Evolutionary conservation across 2,329 filamentous ascomycete species (phyloP).

Genomic region (Colletotrichum sp.): DNA sequence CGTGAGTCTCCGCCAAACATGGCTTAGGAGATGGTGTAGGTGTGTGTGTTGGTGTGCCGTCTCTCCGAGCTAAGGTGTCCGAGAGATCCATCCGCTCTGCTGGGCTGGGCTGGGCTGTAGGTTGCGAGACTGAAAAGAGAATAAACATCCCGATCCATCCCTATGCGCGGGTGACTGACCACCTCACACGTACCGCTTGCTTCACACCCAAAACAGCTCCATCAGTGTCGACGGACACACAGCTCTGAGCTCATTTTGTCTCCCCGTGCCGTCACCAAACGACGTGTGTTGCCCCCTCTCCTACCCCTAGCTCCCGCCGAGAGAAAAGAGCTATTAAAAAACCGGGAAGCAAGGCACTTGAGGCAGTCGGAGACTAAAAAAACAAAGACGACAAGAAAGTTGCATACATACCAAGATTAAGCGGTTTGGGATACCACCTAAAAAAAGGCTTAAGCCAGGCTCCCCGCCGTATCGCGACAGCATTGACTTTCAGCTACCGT

Average conservation of each 20-base stretch:
- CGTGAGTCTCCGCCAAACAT: neutral
- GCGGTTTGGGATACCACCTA: neutral
- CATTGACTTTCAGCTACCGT: neutral
- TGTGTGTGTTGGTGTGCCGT: conserved; percentile 3
- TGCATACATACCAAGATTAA: neutral
- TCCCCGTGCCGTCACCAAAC: neutral
- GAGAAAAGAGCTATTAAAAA: neutral
- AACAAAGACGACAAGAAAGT: neutral
- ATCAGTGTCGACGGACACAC: neutral
- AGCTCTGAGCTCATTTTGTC: neutral
- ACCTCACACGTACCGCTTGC: neutral
- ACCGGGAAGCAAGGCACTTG: neutral
- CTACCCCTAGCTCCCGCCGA: neutral
- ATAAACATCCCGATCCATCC: neutral
- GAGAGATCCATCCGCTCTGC: neutral
- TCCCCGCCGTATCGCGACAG: neutral
- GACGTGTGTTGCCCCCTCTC: neutral
- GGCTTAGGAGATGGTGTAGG: neutral
- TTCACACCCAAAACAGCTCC: neutral
- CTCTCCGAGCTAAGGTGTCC: conserved; percentile 10
- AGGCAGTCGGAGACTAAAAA: neutral
- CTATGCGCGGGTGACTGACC: neutral
- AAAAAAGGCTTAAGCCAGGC: neutral
- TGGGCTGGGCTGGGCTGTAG: neutral
- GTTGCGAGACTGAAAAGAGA: neutral